phyloP scores from a whole-genome alignment of 1,139 yeast genomes.

The Eremothecium gossypii region DNA sequence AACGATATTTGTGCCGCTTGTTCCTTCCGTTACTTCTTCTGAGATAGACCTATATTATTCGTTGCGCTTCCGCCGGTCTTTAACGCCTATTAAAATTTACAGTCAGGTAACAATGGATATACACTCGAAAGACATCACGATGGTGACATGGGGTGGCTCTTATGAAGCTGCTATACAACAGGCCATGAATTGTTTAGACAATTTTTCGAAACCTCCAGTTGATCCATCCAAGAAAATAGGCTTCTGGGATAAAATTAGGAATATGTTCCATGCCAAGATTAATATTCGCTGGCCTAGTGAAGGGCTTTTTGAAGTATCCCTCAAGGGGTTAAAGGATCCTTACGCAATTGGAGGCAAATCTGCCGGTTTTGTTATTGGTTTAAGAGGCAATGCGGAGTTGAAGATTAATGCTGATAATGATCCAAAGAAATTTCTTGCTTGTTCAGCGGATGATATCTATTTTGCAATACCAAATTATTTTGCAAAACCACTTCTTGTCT shows the following conservation, averaged over 20 bases:
- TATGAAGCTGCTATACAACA: slow-evolving; percentile 81
- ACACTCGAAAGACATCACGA: slow-evolving; percentile 49
- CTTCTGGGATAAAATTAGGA: slow-evolving; percentile 65
- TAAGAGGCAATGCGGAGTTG: slow-evolving; percentile 58
- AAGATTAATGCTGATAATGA: slow-evolving; percentile 53
- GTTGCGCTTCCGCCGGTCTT: slow-evolving; percentile 62
- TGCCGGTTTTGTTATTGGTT: slow-evolving; percentile 75
- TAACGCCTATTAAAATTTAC: slow-evolving; percentile 66
- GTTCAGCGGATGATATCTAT: slow-evolving; percentile 57
- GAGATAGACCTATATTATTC: slow-evolving; percentile 43
- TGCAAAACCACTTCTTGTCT: slow-evolving; percentile 47
- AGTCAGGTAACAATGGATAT: slow-evolving; percentile 52
- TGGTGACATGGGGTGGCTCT: slow-evolving; percentile 80
- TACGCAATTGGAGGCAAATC: slow-evolving; percentile 57
- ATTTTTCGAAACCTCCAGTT: slow-evolving; percentile 70
- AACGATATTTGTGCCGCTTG: slow-evolving; percentile 53
- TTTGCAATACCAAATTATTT: slow-evolving; percentile 65
- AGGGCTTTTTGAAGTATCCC: slow-evolving; percentile 48
- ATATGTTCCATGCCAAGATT: slow-evolving; percentile 49
- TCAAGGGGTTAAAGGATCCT: slow-evolving; percentile 66
- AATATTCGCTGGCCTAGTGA: slow-evolving; percentile 41
- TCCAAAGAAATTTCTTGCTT: slow-evolving; percentile 52
- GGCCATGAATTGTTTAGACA: slow-evolving; percentile 68
- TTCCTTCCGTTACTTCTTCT: slow-evolving; percentile 34
- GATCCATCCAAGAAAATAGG: slow-evolving; percentile 84